Conservation (phyloP, 75 land plant species). For the Pinus tabuliformis region DNA sequence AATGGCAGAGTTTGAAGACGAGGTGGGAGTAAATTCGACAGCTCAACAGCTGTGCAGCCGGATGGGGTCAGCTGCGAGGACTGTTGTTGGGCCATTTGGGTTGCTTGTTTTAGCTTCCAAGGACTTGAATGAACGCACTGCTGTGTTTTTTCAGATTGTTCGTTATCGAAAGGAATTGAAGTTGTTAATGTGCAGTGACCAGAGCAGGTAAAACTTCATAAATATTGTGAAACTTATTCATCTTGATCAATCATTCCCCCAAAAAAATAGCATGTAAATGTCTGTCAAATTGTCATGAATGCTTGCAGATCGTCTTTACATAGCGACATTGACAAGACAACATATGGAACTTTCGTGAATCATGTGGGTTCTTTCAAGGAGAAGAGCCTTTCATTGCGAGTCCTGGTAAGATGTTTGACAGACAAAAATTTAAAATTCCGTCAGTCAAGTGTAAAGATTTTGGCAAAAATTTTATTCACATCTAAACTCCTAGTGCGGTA, state of each 20-base stretch:
- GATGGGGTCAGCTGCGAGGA: constrained; percentile 22
- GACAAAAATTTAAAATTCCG: too few relatives aligned
- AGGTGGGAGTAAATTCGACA: constrained; percentile 2
- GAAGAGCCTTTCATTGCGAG: not conserved
- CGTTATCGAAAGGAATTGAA: constrained; percentile 16
- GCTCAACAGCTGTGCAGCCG: constrained; percentile 40
- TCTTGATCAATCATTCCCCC: not conserved
- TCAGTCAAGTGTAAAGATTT: too few relatives aligned
- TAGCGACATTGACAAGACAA: constrained; percentile 35
- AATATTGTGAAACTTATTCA: not conserved
- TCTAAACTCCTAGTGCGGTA: too few relatives aligned
- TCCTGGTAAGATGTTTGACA: not conserved
- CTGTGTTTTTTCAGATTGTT: constrained; percentile 53
- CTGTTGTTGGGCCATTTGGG: constrained; percentile 64
- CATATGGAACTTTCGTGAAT: constrained; percentile 46
- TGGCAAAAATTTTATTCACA: too few relatives aligned
- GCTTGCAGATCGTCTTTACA: constrained; percentile 43
- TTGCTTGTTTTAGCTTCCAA: constrained; percentile 52
- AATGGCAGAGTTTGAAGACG: constrained; percentile 21
- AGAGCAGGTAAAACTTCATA: constrained; percentile 39
- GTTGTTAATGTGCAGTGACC: constrained; percentile 62
- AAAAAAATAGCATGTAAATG: not conserved
- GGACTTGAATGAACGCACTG: constrained; percentile 51
- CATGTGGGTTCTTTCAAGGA: not conserved
- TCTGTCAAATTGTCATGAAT: not conserved